phyloP scores from a whole-genome alignment of 2,329 filamentous ascomycete species.

The Thelonectria olida region DNA sequence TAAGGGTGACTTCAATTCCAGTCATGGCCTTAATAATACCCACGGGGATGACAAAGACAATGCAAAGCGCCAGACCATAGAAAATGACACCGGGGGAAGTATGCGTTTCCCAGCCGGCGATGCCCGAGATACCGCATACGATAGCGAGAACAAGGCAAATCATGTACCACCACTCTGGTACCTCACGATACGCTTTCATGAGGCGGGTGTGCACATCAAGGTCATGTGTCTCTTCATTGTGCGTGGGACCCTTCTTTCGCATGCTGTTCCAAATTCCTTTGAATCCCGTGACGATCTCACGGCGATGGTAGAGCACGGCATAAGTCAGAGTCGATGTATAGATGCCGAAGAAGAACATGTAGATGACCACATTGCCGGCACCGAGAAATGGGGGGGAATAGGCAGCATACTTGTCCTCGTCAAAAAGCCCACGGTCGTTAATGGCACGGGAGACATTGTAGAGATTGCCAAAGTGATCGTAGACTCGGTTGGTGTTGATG shows the following conservation, averaged over 20 bases:
- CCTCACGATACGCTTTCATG: conserved; percentile 57
- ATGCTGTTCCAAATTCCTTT: conserved; percentile 57
- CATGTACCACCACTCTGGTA: conserved; percentile 65
- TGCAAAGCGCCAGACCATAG: conserved; percentile 58
- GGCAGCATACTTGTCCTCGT: conserved; percentile 54
- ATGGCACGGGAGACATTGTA: conserved; percentile 58
- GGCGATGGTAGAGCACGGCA: conserved; percentile 60
- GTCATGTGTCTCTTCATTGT: conserved; percentile 46
- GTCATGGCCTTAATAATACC: conserved; percentile 64
- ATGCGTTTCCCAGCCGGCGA: conserved; percentile 59
- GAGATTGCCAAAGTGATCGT: conserved; percentile 56
- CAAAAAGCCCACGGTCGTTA: conserved; percentile 55
- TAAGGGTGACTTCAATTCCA: conserved; percentile 60
- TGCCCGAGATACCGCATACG: conserved; percentile 56
- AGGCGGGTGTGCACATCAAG: conserved; percentile 59
- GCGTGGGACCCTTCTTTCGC: conserved; percentile 52
- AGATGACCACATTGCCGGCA: conserved; percentile 60
- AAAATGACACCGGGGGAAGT: conserved; percentile 62
- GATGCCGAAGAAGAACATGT: conserved; percentile 65
- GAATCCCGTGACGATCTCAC: conserved; percentile 60
- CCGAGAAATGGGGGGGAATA: conserved; percentile 64
- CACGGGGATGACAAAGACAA: conserved; percentile 61
- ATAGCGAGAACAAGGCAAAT: conserved; percentile 54
- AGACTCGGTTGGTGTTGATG: conserved; percentile 62
- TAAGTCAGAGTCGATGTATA: conserved; percentile 63